Evolutionary conservation across 2,329 filamentous ascomycete species (phyloP).

Genomic region (Talaromyces atroroseus): DNA sequence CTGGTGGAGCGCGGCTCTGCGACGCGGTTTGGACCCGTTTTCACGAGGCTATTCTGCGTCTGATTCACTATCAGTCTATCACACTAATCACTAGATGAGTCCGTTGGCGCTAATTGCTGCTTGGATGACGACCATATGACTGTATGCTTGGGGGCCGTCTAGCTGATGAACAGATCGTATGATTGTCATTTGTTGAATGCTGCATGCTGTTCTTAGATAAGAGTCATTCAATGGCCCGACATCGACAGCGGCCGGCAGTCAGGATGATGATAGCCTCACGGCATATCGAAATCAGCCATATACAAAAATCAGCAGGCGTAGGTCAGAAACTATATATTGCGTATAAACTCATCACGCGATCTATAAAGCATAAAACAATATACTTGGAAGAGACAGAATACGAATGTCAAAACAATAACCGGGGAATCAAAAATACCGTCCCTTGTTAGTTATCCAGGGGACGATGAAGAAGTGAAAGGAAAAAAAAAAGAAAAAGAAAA

Average conservation of each 20-base stretch:
- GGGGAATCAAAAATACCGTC: neutral
- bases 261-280: too few species aligned
- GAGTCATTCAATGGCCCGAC: too few species aligned
- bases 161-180: too few species aligned
- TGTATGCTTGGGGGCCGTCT: too few species aligned
- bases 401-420: neutral
- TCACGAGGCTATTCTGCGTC: too few species aligned
- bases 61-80: too few species aligned
- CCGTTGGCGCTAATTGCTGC: too few species aligned
- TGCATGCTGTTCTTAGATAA: neutral
- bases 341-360: neutral
- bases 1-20: neutral
- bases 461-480: neutral
- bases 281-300: too few species aligned
- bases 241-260: too few species aligned
- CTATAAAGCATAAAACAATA: neutral
- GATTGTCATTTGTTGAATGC: neutral
- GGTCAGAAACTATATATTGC: neutral
- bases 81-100: too few species aligned
- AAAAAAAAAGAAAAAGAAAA: neutral
- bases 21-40: too few species aligned
- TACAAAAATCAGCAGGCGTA: neutral
- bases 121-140: too few species aligned
- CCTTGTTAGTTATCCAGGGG: neutral
- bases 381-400: neutral